These are phyloP conservation scores for Pelargonium fulgidum DNA, from an alignment of 441 rosid genomes.

Conservation along the genomic window DNA sequence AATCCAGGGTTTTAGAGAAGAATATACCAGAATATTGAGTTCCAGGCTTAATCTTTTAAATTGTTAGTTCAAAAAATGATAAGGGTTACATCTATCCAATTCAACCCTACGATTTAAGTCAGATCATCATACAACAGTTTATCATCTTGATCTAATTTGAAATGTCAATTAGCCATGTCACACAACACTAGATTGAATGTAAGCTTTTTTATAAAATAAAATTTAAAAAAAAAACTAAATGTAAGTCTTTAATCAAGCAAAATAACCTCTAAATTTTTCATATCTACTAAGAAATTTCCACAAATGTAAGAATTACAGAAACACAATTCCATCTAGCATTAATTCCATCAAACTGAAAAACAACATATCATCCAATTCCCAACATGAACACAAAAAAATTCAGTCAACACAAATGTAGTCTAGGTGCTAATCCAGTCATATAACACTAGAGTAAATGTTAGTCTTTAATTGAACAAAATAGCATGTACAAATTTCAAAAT, in stretches of 20 bases:
- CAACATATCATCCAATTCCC: not conserved
- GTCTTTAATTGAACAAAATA: not conserved
- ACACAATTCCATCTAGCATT: not conserved
- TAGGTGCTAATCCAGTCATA: not conserved
- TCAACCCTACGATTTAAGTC: not conserved
- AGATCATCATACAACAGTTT: not conserved
- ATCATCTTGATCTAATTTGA: not conserved
- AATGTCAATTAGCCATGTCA: not conserved
- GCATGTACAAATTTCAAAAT: not conserved
- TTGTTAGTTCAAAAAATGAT: not conserved
- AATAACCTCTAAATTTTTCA: not conserved
- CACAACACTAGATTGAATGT: not conserved
- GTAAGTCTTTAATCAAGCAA: not conserved
- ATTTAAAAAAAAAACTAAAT: too few relatives aligned
- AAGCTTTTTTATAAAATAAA: too few relatives aligned
- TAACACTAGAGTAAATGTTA: not conserved
- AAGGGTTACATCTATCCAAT: too few relatives aligned
- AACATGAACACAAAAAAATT: not conserved
- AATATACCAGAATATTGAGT: not conserved
- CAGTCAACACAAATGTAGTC: not conserved
- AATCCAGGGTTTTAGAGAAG: not conserved
- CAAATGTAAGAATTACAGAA: not conserved
- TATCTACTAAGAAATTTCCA: not conserved
- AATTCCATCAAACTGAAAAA: not conserved
- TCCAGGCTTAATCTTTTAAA: not conserved